Evolutionary conservation across 164 flowering plant genomes (phyloP).

Genomic region (Chimonanthus salicifolius): DNA sequence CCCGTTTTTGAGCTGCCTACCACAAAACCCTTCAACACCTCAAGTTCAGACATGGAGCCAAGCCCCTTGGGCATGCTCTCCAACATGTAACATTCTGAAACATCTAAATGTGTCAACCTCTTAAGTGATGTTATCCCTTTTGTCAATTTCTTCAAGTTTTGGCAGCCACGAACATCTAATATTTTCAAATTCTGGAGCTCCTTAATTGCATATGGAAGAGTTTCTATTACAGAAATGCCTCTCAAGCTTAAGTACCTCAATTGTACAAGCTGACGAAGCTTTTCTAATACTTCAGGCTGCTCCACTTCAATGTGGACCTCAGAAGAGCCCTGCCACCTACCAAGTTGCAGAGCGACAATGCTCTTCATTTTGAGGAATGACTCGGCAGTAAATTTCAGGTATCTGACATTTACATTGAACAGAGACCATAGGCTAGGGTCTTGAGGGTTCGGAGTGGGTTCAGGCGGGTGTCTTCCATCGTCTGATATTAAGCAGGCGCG

Average conservation of each 20-base stretch:
- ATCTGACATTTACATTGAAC: slow-evolving; percentile 23
- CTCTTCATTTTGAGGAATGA: slow-evolving; percentile 15
- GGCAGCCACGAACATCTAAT: slow-evolving; percentile 40
- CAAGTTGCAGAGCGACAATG: slow-evolving; percentile 30
- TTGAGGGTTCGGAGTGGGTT: neutral
- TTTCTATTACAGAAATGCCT: slow-evolving; percentile 35
- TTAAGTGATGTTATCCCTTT: slow-evolving; percentile 11
- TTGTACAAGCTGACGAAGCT: slow-evolving; percentile 5
- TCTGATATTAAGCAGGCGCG: slow-evolving; percentile 2
- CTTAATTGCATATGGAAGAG: slow-evolving; percentile 22
- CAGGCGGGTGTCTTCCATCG: neutral
- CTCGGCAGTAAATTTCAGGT: slow-evolving; percentile 7
- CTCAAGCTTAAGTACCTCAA: slow-evolving; percentile 35
- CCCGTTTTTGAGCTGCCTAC: slow-evolving; percentile 13
- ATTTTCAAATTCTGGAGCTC: slow-evolving; percentile 19
- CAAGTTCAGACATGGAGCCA: slow-evolving; percentile 17
- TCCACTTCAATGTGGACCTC: slow-evolving; percentile 34
- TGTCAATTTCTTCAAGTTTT: slow-evolving; percentile 29
- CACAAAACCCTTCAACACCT: slow-evolving; percentile 49
- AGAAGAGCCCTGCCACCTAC: slow-evolving; percentile 28
- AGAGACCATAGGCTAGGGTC: neutral
- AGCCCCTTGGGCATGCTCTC: slow-evolving; percentile 35
- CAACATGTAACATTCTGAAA: slow-evolving; percentile 37
- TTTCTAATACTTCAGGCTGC: slow-evolving; percentile 13
- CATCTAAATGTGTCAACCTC: slow-evolving; percentile 38